Evolutionary conservation across 306 rosid genomes (phyloP), one percentile per base, ranked within the genome.

Genomic region (Ormosia semicastrata): DNA sequence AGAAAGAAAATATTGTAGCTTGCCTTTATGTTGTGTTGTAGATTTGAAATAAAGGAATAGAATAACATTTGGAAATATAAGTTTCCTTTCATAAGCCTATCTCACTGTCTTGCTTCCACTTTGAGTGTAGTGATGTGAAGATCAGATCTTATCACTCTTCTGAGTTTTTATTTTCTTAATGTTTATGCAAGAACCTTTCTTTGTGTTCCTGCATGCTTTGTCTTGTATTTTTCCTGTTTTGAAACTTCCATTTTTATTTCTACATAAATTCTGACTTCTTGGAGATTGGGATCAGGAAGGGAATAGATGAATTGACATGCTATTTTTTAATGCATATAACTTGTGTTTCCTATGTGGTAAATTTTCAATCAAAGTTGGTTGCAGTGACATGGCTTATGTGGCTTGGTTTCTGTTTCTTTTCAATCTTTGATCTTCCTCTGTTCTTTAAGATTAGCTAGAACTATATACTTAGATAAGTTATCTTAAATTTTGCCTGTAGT

Each of bases 401-500:
- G 66, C 56, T 11, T 53, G 13, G 8, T 77, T 75, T 40, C 33
- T 60, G 40, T 58, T 41, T 36, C 8, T 53, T 69, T 73, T 10
- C 70, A 62, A 37, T 47, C 30, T 71, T 76, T 41, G 58, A 18
- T 62, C 63, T 60, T 60, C 24, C 71, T n/a, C 1, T 49, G 36
- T 40, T 43, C 6, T 68, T 75, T 24, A 37, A 33, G 24, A 64
- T 52, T 49, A 36, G 10, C 46, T 58, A 47, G 37, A 77, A 47
- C 37, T 59, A 59, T 50, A 47, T 41, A 75, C 70, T 66, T 24
- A 24, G 24, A 24, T 24, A 39, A 41, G 62, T n/a, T 36, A 37
- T 68, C 36, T 81, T 46, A 40, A 11, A 13, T 69, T 71, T 40
- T 78, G 66, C 13, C 84, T 86, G 70, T 73, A 88, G 97, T 41